These are phyloP conservation scores for Scedosporium dehoogii DNA, from an alignment of 2,329 filamentous ascomycete genomes.

Conservation along the genomic window DNA sequence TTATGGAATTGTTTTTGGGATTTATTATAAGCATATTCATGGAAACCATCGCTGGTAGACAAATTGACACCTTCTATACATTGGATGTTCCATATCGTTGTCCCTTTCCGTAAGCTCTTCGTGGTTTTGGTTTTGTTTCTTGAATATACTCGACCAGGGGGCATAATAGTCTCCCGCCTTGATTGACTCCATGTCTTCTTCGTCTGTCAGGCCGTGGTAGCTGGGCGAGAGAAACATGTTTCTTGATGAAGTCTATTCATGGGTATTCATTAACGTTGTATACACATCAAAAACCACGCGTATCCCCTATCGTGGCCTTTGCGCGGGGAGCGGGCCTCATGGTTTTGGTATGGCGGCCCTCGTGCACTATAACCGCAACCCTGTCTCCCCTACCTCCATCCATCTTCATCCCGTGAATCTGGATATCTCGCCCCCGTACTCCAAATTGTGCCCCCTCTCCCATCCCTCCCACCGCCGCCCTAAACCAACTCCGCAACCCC, in stretches of 20 bases:
- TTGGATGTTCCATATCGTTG: too few relatives aligned
- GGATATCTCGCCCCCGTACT: not conserved
- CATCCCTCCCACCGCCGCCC: conserved; percentile 12
- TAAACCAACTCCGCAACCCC: conserved; percentile 50
- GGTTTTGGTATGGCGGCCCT: not conserved
- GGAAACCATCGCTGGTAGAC: not conserved
- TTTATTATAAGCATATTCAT: not conserved
- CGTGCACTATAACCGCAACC: not conserved
- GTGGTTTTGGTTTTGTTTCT: not conserved
- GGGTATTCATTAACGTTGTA: not conserved
- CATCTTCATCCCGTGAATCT: too few relatives aligned
- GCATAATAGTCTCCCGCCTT: not conserved
- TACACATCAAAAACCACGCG: not conserved
- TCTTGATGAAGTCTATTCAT: not conserved
- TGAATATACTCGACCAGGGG: not conserved
- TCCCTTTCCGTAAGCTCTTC: not conserved
- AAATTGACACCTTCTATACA: not conserved
- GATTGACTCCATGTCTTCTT: not conserved
- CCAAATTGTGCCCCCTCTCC: not conserved
- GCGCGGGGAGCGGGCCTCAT: not conserved
- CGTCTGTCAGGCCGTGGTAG: not conserved
- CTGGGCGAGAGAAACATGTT: not conserved
- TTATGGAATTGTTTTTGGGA: not conserved
- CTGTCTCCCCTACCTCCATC: not conserved
- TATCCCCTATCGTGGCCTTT: not conserved